Evolutionary conservation across 2,329 filamentous ascomycete genomes (phyloP), one percentile per base, ranked within the genome.

Genomic region (Didymellaceae sp.): DNA sequence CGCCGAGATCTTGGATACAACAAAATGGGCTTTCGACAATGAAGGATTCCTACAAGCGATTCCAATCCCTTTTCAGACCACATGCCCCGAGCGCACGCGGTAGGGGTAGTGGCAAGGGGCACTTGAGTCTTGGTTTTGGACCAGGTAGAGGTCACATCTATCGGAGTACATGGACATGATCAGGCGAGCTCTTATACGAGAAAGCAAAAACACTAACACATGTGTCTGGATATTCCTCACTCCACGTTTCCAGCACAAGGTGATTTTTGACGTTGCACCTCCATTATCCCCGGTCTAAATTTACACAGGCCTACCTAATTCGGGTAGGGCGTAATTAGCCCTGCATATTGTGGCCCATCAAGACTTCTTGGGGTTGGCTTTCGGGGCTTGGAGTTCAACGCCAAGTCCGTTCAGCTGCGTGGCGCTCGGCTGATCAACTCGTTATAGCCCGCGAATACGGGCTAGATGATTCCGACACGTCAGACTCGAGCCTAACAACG

Each of bases 401-500:
- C 48, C 41, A 45, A 51, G 48, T 35, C 28, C 8, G 8, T 20
- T 37, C 30, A 52, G 26, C 26, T 46, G 42, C 42, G 22, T 46
- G 37, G 48, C 48, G 38, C 32, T 43, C 25, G 48, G 35, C 24
- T 35, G 25, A 44, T 45, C 30, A 17, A 5, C 40, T 50, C 46
- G 26, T 39, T 39, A 30, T 16, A 39, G 40, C 40, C 44, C 40
- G 46, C 44, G 40, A 50, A 45, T 7, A 37, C 37, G 37, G 42
- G 24, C 32, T 32, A 33, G 32, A 42, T 10, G 13, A 30, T 26
- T 31, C 37, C 42, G 42, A 38, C 49, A 46, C 49, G 49, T 52
- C 49, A 52, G 49, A 41, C 25, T 41, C 35, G 48, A 45, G 47
- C 47, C 34, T 35, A 22, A 21, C 7, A 42, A 47, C 49, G 49